Evolutionary conservation across 768 basidiomycete species (phyloP).

Genomic region (Amanita subjunquillea): DNA sequence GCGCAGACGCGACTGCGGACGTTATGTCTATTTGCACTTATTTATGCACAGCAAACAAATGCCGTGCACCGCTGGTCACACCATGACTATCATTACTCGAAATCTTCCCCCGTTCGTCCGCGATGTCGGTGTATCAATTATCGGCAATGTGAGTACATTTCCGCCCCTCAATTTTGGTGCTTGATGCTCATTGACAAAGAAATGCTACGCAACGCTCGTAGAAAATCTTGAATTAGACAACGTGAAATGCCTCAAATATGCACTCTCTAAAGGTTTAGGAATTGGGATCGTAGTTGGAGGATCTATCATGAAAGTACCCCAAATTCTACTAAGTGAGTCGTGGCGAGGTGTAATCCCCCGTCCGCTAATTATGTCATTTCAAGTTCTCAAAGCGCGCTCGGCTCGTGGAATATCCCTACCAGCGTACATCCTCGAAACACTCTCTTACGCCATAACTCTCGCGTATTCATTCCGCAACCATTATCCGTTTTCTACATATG

Average conservation of each 20-base stretch:
- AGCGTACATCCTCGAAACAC: constrained; percentile 85
- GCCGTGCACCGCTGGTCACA: constrained; percentile 1
- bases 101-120: constrained; percentile 82
- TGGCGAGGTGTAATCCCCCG: not conserved
- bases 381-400: constrained; percentile 64
- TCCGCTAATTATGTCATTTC: constrained; percentile 4
- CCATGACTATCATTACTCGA: constrained; percentile 70
- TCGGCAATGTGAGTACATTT: constrained; percentile 57
- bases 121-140: constrained; percentile 70
- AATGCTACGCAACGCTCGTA: constrained; percentile 86
- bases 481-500: constrained; percentile 96
- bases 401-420: constrained; percentile 82
- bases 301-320: constrained; percentile 91
- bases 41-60: not conserved
- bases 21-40: not conserved
- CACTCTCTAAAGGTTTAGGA: constrained; percentile 86
- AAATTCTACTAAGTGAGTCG: constrained; percentile 60
- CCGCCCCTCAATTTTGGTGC: not conserved
- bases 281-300: constrained; percentile 89
- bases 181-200: constrained; percentile 28
- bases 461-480: constrained; percentile 76
- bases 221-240: constrained; percentile 75
- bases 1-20: too few species aligned
- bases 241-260: constrained; percentile 80
- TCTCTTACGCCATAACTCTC: constrained; percentile 82